Conservation (phyloP, 2,329 filamentous ascomycete genomes). For the Monilinia fructigena region DNA sequence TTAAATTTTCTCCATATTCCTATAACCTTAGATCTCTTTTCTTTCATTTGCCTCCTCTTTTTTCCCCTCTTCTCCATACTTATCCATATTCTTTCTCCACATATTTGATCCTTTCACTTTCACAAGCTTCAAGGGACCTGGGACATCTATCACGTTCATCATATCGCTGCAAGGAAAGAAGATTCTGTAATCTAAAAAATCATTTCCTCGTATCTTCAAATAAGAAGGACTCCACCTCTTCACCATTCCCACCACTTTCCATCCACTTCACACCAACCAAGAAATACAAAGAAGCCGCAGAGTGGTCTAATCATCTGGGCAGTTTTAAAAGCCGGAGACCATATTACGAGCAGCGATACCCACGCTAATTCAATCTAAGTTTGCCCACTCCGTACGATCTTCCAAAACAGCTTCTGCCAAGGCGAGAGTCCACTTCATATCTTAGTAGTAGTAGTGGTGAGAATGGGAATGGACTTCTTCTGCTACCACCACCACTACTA, state of each 20-base stretch:
- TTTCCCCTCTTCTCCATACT: too few species aligned
- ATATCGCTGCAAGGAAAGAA: too few species aligned
- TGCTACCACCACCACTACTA: background rate
- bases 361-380: conserved; percentile 1
- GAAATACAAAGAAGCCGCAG: background rate
- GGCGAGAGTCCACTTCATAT: conserved; percentile 8
- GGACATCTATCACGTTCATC: too few species aligned
- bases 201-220: too few species aligned
- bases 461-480: conserved; percentile 5
- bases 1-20: too few species aligned
- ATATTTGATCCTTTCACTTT: too few species aligned
- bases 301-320: background rate
- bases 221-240: background rate
- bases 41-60: too few species aligned
- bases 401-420: conserved; percentile 14
- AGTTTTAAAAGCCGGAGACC: background rate
- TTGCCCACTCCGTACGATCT: background rate
- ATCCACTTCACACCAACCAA: background rate
- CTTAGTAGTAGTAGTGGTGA: conserved; percentile 1
- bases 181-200: too few species aligned
- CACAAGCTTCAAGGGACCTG: too few species aligned
- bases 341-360: background rate
- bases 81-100: too few species aligned
- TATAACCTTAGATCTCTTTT: too few species aligned
- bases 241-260: too few species aligned